Evolutionary conservation across 2,329 filamentous ascomycete species (phyloP).

Genomic region (Trematosphaeria pertusa): DNA sequence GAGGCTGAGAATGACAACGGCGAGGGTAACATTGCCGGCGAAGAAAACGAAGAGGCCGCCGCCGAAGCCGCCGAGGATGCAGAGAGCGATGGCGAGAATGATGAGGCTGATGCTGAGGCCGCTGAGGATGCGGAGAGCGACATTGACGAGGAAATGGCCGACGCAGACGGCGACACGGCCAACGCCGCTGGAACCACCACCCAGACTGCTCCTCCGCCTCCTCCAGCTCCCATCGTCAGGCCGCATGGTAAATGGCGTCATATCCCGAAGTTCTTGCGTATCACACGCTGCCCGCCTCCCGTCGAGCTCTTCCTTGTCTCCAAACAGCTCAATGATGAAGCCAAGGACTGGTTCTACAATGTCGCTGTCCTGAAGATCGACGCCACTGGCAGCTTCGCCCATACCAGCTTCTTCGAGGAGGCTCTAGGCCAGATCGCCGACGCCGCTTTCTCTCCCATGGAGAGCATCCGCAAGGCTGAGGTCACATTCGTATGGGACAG

Average conservation of each 20-base stretch:
- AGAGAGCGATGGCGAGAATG: too few species aligned
- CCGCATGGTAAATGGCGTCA: conserved; percentile 40
- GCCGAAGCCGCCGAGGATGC: conserved; percentile 9
- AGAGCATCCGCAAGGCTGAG: conserved; percentile 42
- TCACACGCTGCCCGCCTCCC: conserved; percentile 40
- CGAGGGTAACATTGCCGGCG: conserved; percentile 7
- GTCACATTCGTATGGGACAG: conserved; percentile 44
- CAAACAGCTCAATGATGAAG: conserved; percentile 37
- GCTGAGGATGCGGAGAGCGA: neutral
- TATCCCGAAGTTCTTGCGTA: conserved; percentile 41
- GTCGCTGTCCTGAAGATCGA: conserved; percentile 35
- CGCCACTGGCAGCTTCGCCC: conserved; percentile 42
- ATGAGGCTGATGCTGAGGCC: conserved; percentile 1
- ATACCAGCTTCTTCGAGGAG: conserved; percentile 42
- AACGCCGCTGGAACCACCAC: conserved; percentile 1
- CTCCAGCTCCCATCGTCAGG: conserved; percentile 18
- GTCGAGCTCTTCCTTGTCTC: conserved; percentile 37
- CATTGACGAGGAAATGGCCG: conserved; percentile 4
- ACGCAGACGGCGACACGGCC: conserved; percentile 6
- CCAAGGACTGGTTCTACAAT: conserved; percentile 45
- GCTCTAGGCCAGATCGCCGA: conserved; percentile 34
- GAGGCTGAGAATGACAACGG: conserved; percentile 3
- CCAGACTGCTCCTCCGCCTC: neutral
- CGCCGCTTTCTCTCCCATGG: conserved; percentile 41
- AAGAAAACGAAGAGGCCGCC: conserved; percentile 8